phyloP scores from a whole-genome alignment of 441 rosid species.

The Melastoma candidum region DNA sequence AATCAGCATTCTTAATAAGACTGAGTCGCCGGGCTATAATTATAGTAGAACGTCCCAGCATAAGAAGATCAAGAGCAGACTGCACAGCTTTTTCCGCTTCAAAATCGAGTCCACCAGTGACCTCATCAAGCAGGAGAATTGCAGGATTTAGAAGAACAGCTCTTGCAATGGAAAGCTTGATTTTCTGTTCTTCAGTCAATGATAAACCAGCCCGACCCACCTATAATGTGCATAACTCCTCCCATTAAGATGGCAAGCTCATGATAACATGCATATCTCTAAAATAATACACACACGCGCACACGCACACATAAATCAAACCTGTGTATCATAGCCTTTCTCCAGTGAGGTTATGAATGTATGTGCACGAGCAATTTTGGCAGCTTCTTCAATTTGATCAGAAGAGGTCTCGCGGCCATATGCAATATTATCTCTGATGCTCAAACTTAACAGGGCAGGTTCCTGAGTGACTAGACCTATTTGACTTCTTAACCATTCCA shows the following conservation, averaged over 20 bases:
- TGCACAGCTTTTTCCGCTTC: constrained; percentile 96
- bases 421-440: constrained; percentile 85
- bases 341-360: constrained; percentile 89
- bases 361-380: constrained; percentile 95
- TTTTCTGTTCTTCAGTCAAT: constrained; percentile 90
- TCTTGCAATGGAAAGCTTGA: constrained; percentile 92
- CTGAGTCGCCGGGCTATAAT: constrained; percentile 92
- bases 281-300: constrained; percentile 5
- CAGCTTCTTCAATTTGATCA: constrained; percentile 98
- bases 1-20: constrained; percentile 93
- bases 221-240: constrained; percentile 30
- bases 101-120: constrained; percentile 93
- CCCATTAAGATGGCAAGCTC: not conserved
- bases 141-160: constrained; percentile 91
- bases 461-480: constrained; percentile 97
- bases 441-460: constrained; percentile 90
- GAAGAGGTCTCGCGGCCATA: constrained; percentile 78
- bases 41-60: constrained; percentile 97
- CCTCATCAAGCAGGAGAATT: constrained; percentile 96
- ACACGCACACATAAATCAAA: constrained; percentile 18
- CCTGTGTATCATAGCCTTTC: constrained; percentile 96
- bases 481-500: constrained; percentile 92
- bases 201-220: constrained; percentile 85
- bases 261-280: not conserved
- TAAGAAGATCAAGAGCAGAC: constrained; percentile 85